Percentiles rank a stretch among this genome's conserved stretches.
Evolutionary conservation across 2,329 filamentous ascomycete genomes (phyloP).

Genomic region (Fusarium cicatricum): DNA sequence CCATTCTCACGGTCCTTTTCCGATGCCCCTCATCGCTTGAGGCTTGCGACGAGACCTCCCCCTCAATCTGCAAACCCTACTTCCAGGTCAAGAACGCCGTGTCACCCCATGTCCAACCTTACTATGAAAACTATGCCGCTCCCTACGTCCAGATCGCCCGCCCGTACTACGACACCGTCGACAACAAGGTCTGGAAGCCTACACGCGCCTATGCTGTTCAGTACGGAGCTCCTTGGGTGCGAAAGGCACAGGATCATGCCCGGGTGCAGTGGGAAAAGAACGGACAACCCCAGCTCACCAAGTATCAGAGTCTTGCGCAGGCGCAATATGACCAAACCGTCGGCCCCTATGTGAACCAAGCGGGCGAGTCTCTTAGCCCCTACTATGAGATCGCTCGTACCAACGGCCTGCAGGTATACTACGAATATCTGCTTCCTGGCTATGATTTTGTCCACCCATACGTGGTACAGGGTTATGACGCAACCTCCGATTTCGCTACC

Average conservation of each 20-base stretch:
- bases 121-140: constrained; percentile 84
- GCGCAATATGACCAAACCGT: constrained; percentile 75
- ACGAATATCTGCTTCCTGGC: constrained; percentile 76
- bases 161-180: constrained; percentile 75
- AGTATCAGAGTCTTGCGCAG: constrained; percentile 67
- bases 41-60: constrained; percentile 73
- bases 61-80: constrained; percentile 86
- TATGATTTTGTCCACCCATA: constrained; percentile 81
- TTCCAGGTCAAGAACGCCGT: constrained; percentile 69
- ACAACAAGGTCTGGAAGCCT: constrained; percentile 74
- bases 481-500: constrained; percentile 71
- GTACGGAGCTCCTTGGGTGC: constrained; percentile 78
- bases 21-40: constrained; percentile 78
- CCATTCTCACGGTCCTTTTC: constrained; percentile 81
- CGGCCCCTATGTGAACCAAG: constrained; percentile 76
- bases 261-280: constrained; percentile 80
- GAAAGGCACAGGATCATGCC: constrained; percentile 71
- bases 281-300: constrained; percentile 76
- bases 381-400: constrained; percentile 74
- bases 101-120: constrained; percentile 80
- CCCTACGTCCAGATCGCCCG: constrained; percentile 80
- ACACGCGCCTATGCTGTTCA: constrained; percentile 70
- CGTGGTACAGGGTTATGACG: constrained; percentile 71
- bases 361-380: constrained; percentile 66
- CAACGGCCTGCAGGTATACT: constrained; percentile 72